These are phyloP conservation scores for Psilocybe tampanensis DNA, from an alignment of 768 basidiomycete genomes.

Conservation along the genomic window DNA sequence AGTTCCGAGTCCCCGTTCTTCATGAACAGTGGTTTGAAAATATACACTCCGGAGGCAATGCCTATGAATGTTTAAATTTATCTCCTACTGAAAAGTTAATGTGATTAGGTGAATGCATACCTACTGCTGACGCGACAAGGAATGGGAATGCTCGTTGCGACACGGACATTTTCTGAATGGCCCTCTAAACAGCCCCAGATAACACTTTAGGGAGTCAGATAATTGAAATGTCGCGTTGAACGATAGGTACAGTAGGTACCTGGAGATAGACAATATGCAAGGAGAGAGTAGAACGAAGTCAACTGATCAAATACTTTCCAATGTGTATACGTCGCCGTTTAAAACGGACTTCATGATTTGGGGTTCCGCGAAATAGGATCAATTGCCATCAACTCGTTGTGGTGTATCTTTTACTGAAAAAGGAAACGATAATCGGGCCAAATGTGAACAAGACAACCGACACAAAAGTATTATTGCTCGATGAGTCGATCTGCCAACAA, in stretches of 20 bases:
- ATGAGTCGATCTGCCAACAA: background rate
- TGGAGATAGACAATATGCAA: background rate
- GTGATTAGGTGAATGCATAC: constrained; percentile 32
- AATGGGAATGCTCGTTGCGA: constrained; percentile 50
- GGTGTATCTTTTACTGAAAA: constrained; percentile 22
- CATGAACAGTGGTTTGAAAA: constrained; percentile 56
- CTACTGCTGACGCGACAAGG: constrained; percentile 58
- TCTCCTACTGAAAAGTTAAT: background rate
- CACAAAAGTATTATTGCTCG: background rate
- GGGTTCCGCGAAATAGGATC: constrained; percentile 9
- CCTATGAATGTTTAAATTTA: constrained; percentile 37
- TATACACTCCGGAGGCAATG: constrained; percentile 63
- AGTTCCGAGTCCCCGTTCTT: constrained; percentile 21
- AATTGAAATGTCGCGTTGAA: background rate
- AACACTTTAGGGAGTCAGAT: background rate
- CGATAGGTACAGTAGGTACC: background rate
- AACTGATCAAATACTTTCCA: constrained; percentile 3
- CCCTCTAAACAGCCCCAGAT: background rate
- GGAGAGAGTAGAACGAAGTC: background rate
- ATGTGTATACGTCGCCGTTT: constrained; percentile 4
- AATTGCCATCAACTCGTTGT: constrained; percentile 2
- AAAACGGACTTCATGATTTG: constrained; percentile 18
- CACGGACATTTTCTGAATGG: constrained; percentile 24
- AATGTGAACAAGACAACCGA: background rate
- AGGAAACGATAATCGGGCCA: too few relatives aligned